Evolutionary conservation across 2,329 filamentous ascomycete genomes (phyloP).

Genomic region (Stachybotrys echinatus): DNA sequence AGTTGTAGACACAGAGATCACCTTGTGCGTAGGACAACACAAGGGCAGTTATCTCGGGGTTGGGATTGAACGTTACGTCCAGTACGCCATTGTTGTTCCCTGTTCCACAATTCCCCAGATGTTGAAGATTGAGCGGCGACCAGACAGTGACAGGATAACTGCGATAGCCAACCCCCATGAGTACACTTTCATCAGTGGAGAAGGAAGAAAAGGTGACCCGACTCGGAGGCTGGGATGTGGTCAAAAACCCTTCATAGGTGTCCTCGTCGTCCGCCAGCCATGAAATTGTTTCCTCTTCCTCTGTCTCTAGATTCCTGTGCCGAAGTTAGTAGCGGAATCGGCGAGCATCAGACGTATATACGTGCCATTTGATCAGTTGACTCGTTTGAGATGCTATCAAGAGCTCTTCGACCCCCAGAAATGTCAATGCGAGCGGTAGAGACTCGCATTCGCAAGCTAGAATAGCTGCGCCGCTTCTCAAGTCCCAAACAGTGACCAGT

Average conservation of each 20-base stretch:
- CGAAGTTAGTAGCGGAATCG: background rate
- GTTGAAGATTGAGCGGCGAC: background rate
- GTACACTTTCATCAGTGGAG: background rate
- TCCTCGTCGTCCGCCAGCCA: background rate
- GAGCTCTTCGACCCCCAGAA: background rate
- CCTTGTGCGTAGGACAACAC: background rate
- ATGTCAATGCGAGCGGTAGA: background rate
- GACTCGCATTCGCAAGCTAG: background rate
- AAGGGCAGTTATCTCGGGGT: background rate
- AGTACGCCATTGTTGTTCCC: background rate
- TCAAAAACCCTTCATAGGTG: background rate
- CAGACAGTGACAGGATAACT: background rate
- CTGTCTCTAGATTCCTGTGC: background rate
- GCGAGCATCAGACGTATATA: background rate
- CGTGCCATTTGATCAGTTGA: background rate
- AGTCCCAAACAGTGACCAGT: background rate
- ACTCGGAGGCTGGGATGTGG: background rate
- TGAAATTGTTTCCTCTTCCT: background rate
- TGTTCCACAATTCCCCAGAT: background rate
- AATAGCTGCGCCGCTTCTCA: background rate
- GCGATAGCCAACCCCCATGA: background rate
- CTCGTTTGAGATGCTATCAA: background rate
- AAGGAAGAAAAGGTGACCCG: background rate
- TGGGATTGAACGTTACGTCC: background rate
- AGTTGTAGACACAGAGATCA: background rate